Conservation (phyloP, 345 rosid species). For the Pistacia vera region DNA sequence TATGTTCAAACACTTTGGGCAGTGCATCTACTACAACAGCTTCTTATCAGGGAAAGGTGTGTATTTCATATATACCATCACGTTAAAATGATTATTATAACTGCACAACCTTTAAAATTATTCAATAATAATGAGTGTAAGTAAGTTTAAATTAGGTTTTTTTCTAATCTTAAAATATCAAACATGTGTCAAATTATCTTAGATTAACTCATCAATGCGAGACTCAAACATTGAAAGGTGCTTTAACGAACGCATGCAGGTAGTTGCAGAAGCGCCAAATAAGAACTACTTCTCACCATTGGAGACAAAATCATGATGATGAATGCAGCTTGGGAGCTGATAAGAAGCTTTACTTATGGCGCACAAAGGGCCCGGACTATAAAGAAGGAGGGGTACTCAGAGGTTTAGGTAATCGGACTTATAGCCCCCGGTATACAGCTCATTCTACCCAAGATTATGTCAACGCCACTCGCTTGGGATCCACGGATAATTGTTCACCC, state of each 20-base stretch:
- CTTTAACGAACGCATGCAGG: constrained; percentile 23
- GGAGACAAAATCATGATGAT: constrained; percentile 27
- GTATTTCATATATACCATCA: not conserved
- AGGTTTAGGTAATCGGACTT: not conserved
- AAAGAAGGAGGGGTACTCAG: not conserved
- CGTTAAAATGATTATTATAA: too few relatives aligned
- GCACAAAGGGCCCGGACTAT: constrained; percentile 15
- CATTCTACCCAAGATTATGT: constrained; percentile 14
- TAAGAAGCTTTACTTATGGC: constrained; percentile 53
- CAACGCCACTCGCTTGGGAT: not conserved
- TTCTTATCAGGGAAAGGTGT: constrained; percentile 47
- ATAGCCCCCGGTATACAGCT: constrained; percentile 4
- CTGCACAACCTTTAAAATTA: too few relatives aligned
- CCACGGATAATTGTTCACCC: not conserved
- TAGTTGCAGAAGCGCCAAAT: constrained; percentile 49
- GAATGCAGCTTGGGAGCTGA: constrained; percentile 45
- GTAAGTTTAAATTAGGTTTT: too few relatives aligned
- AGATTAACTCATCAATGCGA: not conserved
- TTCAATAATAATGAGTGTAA: too few relatives aligned
- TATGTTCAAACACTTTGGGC: constrained; percentile 80
- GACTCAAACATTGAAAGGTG: not conserved
- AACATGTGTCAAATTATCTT: too few relatives aligned
- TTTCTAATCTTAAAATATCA: too few relatives aligned
- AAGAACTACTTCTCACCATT: constrained; percentile 50
- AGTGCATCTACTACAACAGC: constrained; percentile 53